These are phyloP conservation scores for Bertia moriformis DNA, from an alignment of 2,329 filamentous ascomycete genomes.

Conservation along the genomic window DNA sequence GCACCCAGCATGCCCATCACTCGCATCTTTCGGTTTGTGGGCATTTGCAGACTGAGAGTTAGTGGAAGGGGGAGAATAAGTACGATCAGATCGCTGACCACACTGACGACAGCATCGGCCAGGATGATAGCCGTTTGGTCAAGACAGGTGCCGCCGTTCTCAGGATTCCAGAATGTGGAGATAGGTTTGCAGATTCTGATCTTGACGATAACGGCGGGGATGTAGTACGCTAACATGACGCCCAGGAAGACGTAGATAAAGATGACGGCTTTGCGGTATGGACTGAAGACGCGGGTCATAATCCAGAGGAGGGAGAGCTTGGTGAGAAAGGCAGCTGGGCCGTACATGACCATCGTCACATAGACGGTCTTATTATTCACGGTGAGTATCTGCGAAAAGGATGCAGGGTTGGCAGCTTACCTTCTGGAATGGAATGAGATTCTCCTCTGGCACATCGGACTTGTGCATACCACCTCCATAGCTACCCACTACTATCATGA, in stretches of 20 bases:
- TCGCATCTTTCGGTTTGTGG: constrained; percentile 16
- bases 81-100: constrained; percentile 19
- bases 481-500: not conserved
- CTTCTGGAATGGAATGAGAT: not conserved
- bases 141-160: constrained; percentile 12
- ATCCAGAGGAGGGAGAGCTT: constrained; percentile 20
- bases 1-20: constrained; percentile 19
- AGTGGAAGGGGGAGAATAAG: constrained; percentile 18
- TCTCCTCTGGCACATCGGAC: not conserved
- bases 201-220: constrained; percentile 17
- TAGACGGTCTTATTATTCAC: constrained; percentile 15
- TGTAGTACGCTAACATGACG: constrained; percentile 17
- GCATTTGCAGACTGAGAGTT: constrained; percentile 21
- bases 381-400: not conserved
- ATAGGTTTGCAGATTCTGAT: constrained; percentile 19
- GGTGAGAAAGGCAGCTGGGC: constrained; percentile 20
- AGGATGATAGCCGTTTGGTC: constrained; percentile 18
- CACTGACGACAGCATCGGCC: constrained; percentile 20
- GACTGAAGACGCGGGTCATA: constrained; percentile 19
- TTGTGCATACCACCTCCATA: not conserved
- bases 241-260: constrained; percentile 18
- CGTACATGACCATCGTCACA: constrained; percentile 20
- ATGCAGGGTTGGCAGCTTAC: not conserved
- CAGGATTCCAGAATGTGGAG: constrained; percentile 16
- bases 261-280: constrained; percentile 14